Percentiles rank a stretch among this genome's conserved stretches.
Evolutionary conservation across 176 grass and related monocot species (phyloP).

Genomic region (Microstegium vimineum): DNA sequence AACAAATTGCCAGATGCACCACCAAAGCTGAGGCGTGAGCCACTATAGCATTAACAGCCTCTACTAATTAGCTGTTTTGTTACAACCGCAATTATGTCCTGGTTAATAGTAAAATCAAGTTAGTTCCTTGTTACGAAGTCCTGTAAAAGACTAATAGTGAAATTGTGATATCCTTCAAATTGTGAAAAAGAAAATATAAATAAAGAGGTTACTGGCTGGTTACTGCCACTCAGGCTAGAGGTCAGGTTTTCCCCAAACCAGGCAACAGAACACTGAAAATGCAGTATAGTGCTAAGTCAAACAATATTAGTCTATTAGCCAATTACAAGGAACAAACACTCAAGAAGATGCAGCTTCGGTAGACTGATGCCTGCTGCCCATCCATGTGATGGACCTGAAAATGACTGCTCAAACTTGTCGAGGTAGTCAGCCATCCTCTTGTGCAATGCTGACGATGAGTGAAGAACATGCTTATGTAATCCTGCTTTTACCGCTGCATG

Average conservation of each 20-base stretch:
- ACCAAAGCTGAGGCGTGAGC: too few species aligned
- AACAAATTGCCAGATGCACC: too few species aligned
- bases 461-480: slow-evolving; percentile 70
- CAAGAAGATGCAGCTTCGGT: slow-evolving; percentile 46
- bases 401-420: slow-evolving; percentile 23
- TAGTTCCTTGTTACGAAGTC: too few species aligned
- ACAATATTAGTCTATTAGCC: not conserved
- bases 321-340: not conserved
- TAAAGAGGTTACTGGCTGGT: not conserved
- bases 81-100: too few species aligned
- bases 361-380: slow-evolving; percentile 70
- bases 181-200: too few species aligned
- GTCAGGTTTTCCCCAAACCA: not conserved
- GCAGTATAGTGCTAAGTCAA: not conserved
- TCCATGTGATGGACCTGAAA: slow-evolving; percentile 65
- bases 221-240: not conserved
- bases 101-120: too few species aligned
- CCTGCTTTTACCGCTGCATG: slow-evolving; percentile 69
- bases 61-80: too few species aligned
- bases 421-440: slow-evolving; percentile 44
- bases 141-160: too few species aligned
- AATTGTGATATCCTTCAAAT: too few species aligned
- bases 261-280: not conserved
- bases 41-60: too few species aligned
- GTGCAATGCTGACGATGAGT: slow-evolving; percentile 53